phyloP scores from a whole-genome alignment of 345 rosid species.

The Alliaria petiolata region DNA sequence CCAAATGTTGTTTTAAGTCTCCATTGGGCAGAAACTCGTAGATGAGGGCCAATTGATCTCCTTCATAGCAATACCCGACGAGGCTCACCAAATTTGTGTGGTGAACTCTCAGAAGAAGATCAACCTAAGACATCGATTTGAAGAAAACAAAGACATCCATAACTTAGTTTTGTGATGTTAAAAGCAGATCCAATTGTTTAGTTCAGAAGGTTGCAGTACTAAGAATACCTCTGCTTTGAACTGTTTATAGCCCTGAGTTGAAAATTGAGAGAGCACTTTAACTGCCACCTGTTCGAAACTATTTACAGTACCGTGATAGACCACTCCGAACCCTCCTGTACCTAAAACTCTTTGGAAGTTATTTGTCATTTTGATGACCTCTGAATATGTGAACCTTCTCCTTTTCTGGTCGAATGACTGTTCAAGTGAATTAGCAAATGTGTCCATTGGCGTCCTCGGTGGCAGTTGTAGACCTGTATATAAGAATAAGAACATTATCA shows the following conservation, averaged over 20 bases:
- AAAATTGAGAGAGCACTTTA: constrained; percentile 35
- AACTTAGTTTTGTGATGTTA: no score
- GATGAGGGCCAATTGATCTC: constrained; percentile 29
- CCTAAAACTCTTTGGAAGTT: neutral
- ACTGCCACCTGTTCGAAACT: constrained; percentile 39
- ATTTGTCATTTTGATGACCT: neutral
- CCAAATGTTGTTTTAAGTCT: constrained; percentile 31
- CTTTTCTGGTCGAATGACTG: neutral
- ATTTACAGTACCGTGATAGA: constrained; percentile 30
- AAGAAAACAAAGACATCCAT: no score
- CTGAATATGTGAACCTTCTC: neutral
- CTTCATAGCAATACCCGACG: constrained; percentile 44
- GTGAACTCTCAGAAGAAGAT: constrained; percentile 40
- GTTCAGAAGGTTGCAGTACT: neutral
- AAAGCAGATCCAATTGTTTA: neutral
- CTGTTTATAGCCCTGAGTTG: constrained; percentile 32
- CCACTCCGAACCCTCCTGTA: constrained; percentile 22
- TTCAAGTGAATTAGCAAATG: neutral
- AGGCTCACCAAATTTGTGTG: constrained; percentile 44
- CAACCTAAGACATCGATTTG: no score
- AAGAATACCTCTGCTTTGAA: constrained; percentile 39
- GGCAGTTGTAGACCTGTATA: neutral
- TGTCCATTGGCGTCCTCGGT: neutral
- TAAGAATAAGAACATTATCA: neutral
- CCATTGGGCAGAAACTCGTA: constrained; percentile 45